Evolutionary conservation across 164 flowering plant species (phyloP).

Genomic region (Amborella trichopoda): DNA sequence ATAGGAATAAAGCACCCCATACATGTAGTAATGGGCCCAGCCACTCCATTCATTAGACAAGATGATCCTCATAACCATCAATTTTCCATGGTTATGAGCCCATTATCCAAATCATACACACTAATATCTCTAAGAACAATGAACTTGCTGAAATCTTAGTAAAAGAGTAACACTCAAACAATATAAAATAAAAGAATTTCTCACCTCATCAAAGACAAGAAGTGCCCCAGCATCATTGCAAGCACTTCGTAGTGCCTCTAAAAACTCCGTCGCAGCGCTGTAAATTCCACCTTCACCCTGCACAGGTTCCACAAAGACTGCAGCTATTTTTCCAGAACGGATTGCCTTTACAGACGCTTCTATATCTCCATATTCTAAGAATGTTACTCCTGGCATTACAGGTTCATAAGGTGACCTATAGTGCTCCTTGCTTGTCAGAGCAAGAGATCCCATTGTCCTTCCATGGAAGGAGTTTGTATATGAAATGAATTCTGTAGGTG

Average conservation of each 20-base stretch:
- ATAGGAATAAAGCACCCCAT: too few relatives aligned
- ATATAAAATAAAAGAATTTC: slow-evolving; percentile 1
- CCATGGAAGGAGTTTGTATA: slow-evolving; percentile 83
- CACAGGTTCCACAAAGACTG: slow-evolving; percentile 92
- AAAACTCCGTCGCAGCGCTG: slow-evolving; percentile 70
- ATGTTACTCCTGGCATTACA: slow-evolving; percentile 92
- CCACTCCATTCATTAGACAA: too few relatives aligned
- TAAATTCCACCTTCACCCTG: slow-evolving; percentile 97
- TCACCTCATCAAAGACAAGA: slow-evolving; percentile 87
- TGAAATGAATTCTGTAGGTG: slow-evolving; percentile 61
- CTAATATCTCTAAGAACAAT: too few relatives aligned
- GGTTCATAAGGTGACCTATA: slow-evolving; percentile 86
- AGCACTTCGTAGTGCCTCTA: slow-evolving; percentile 49
- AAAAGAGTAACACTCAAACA: neutral
- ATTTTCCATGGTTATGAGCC: too few relatives aligned
- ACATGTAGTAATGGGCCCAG: too few relatives aligned
- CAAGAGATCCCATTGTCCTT: slow-evolving; percentile 91
- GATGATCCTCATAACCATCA: too few relatives aligned
- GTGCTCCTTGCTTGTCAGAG: slow-evolving; percentile 85
- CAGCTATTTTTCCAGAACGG: slow-evolving; percentile 54
- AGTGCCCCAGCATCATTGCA: slow-evolving; percentile 83
- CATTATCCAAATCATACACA: too few relatives aligned
- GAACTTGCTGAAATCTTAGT: too few relatives aligned
- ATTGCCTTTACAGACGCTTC: slow-evolving; percentile 45
- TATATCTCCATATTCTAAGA: slow-evolving; percentile 69